Base-by-base conservation (phyloP, 495 filamentous ascomycete species). In the Bathelium albidoporum region DNA sequence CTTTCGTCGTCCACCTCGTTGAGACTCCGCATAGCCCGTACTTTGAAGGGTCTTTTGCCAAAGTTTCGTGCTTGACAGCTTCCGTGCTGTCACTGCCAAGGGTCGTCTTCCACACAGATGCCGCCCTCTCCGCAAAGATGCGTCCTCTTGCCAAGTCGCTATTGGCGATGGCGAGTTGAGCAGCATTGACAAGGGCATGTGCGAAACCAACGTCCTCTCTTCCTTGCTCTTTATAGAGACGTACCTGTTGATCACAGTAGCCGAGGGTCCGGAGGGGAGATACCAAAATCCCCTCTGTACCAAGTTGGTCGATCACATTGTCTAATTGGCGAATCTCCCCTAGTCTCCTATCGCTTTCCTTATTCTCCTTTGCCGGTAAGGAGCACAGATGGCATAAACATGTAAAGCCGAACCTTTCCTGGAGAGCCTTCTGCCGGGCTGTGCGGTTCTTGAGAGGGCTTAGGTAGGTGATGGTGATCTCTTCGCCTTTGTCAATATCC, bases 31-130 rank as follows among this genome's bases (percentile, higher is more conserved):
- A 39, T 39, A 14, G 5, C 34, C 5, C 34, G 34, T 39, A 14
- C 14, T 39, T 5, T 11, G 43, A 49, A 3, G n/a, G 43, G 10
- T 49, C 18, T 3, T n/a, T 18, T 4, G 66, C 59, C 32, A 75
- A 72, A 45, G 73, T 68, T 26, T 63, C 20, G 9, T 11, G 9
- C 18, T n/a, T 49, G 3, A 10, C 9, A 3, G 18, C n/a, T 3
- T 14, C 43, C 3, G 43, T 7, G 18, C 43, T 49, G 18, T 49
- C 43, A 18, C 20, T 49, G 9, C 43, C 43, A 3, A 11, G 9
- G 3, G 20, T 10, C 3, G 20, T 18, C 3, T 3, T 3, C 43
- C 43, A 3, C 9, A 18, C 43, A 49, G 10, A 14, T 3, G 3
- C 11, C 43, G 43, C 43, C 18, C 43, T 9, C 3, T 49, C 43